A percentile compares a stretch with the other conserved stretches of the same genome.
phyloP scores from a whole-genome alignment of 176 grass and related monocot genomes.

The Thalia dealbata region DNA sequence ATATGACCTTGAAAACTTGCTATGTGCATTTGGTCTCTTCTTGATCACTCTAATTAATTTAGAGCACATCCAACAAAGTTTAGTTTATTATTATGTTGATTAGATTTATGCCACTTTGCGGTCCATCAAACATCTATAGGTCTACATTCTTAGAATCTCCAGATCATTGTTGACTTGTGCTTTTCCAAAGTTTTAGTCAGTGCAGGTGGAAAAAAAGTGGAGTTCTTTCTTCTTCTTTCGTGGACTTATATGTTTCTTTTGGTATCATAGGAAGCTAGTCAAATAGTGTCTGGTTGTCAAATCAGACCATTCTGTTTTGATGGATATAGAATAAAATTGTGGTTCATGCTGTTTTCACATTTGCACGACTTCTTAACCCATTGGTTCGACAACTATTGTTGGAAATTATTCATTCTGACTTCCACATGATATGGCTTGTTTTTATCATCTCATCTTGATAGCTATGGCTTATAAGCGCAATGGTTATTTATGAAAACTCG shows the following conservation, averaged over 20 bases:
- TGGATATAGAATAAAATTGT: neutral
- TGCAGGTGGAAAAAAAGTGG: too few species aligned
- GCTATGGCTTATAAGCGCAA: neutral
- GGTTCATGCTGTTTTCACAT: neutral
- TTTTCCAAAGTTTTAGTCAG: too few species aligned
- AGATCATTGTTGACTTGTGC: too few species aligned
- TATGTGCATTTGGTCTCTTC: neutral
- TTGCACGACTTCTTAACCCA: neutral
- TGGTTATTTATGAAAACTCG: neutral
- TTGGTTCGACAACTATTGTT: neutral
- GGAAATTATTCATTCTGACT: neutral
- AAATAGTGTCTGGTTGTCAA: neutral
- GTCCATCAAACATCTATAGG: too few species aligned
- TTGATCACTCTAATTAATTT: neutral
- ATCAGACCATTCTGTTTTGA: neutral
- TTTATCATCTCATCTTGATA: neutral
- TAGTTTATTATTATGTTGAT: neutral
- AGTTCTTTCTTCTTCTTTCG: too few species aligned
- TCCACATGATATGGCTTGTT: neutral
- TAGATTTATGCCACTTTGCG: neutral
- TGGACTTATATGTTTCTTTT: too few species aligned
- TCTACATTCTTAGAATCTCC: too few species aligned
- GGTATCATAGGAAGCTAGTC: too few species aligned
- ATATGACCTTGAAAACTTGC: neutral
- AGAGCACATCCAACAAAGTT: neutral